Percentiles rank a stretch among this genome's conserved stretches.
These are phyloP conservation scores for Cladosporium velox DNA, from an alignment of 2,329 filamentous ascomycete species.

Conservation along the genomic window DNA sequence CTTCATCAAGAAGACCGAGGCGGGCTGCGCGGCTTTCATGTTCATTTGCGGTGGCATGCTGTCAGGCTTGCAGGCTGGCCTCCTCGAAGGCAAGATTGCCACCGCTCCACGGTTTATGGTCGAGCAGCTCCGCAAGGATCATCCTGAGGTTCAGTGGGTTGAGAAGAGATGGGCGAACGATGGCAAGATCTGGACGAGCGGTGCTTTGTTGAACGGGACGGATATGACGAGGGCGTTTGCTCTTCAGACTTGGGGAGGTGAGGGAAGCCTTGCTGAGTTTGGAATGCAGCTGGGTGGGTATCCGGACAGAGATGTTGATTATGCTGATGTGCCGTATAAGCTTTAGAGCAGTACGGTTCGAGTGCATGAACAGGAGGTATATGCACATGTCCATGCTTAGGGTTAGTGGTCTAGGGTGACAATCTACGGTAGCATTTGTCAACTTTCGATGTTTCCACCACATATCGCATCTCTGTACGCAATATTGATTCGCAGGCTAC, in stretches of 20 bases:
- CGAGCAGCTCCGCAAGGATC: constrained; percentile 29
- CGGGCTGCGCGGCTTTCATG: constrained; percentile 43
- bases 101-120: constrained; percentile 42
- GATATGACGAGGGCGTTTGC: constrained; percentile 39
- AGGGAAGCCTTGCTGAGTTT: constrained; percentile 26
- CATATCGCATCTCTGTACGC: not conserved
- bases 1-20: constrained; percentile 42
- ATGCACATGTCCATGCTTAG: not conserved
- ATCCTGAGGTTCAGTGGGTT: constrained; percentile 42
- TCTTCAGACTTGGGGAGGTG: constrained; percentile 29
- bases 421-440: not conserved
- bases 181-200: constrained; percentile 40
- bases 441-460: not conserved
- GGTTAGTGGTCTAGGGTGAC: not conserved
- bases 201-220: constrained; percentile 37
- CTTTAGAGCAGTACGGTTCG: not conserved
- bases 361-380: not conserved
- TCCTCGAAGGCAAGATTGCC: constrained; percentile 43
- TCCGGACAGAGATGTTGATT: constrained; percentile 14
- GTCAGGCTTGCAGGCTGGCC: constrained; percentile 38
- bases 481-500: not conserved
- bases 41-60: constrained; percentile 44
- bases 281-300: constrained; percentile 22
- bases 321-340: constrained; percentile 7
- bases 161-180: constrained; percentile 36